Evolutionary conservation across 2,329 filamentous ascomycete genomes (phyloP).

Genomic region (Diatrype stigma): DNA sequence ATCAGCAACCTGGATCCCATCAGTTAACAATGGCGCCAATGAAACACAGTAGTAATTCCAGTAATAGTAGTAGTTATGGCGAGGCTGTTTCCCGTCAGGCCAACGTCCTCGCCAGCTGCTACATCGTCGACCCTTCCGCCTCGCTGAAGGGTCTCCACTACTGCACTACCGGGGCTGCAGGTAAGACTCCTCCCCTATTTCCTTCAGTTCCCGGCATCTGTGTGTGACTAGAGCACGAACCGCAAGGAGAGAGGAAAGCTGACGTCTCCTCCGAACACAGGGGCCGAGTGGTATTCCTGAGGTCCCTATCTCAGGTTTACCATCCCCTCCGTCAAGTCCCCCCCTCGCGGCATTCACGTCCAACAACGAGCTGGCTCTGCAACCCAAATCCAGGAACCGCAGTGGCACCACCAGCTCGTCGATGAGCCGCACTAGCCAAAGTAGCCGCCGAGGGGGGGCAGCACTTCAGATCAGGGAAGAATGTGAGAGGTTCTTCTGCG

Average conservation of each 20-base stretch:
- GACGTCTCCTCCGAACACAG: constrained; percentile 26
- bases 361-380: constrained; percentile 62
- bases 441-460: constrained; percentile 79
- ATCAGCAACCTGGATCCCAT: constrained; percentile 23
- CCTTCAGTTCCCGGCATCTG: background rate
- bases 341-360: constrained; percentile 73
- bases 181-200: constrained; percentile 40
- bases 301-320: constrained; percentile 79
- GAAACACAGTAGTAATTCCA: constrained; percentile 64
- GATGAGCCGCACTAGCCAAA: constrained; percentile 54
- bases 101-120: constrained; percentile 88
- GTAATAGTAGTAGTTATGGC: constrained; percentile 77
- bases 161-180: constrained; percentile 86
- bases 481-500: constrained; percentile 99
- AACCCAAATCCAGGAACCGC: constrained; percentile 50
- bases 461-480: constrained; percentile 95
- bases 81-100: constrained; percentile 59
- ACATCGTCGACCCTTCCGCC: constrained; percentile 71
- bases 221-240: too few relatives aligned
- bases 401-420: constrained; percentile 26
- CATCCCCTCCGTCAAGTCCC: constrained; percentile 84
- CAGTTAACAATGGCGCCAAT: constrained; percentile 59
- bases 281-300: constrained; percentile 94
- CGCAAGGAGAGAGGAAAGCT: constrained; percentile 22
- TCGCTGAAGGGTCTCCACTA: constrained; percentile 84